phyloP scores from a whole-genome alignment of 768 basidiomycete species.

The Boletus eberwhitei region DNA sequence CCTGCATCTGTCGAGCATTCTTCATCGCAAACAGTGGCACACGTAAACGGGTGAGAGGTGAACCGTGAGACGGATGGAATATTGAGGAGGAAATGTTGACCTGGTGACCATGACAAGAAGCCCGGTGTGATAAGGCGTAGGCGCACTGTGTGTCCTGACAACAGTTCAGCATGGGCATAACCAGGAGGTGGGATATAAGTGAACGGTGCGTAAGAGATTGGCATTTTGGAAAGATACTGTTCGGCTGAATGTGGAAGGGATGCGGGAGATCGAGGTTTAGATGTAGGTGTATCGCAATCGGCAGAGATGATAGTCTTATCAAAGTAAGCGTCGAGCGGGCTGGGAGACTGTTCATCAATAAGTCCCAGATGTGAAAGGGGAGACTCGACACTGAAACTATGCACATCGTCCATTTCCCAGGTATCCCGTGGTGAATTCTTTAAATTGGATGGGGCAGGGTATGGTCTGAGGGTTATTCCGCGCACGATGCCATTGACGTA shows the following conservation, averaged over 20 bases:
- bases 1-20: conserved; percentile 43
- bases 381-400: conserved; percentile 3
- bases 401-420: conserved; percentile 27
- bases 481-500: conserved; percentile 56
- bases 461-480: conserved; percentile 1
- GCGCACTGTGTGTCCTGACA: conserved; percentile 69
- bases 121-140: conserved; percentile 59
- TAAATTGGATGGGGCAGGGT: background rate
- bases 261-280: background rate
- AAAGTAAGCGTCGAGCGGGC: conserved; percentile 27
- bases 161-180: conserved; percentile 62
- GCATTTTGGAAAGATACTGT: background rate
- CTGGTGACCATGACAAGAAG: conserved; percentile 64
- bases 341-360: conserved; percentile 14
- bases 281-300: background rate
- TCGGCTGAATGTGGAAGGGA: background rate
- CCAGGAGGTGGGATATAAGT: conserved; percentile 57
- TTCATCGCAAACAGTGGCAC: conserved; percentile 55
- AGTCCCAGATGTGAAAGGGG: background rate
- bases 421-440: conserved; percentile 8
- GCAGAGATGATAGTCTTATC: conserved; percentile 3
- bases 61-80: conserved; percentile 61
- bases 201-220: background rate
- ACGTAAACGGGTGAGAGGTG: conserved; percentile 73
- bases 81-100: conserved; percentile 73